A percentile compares a stretch with the other conserved stretches of the same genome.
Conservation (phyloP, 345 rosid genomes). For the Mallotus nudiflorus region DNA sequence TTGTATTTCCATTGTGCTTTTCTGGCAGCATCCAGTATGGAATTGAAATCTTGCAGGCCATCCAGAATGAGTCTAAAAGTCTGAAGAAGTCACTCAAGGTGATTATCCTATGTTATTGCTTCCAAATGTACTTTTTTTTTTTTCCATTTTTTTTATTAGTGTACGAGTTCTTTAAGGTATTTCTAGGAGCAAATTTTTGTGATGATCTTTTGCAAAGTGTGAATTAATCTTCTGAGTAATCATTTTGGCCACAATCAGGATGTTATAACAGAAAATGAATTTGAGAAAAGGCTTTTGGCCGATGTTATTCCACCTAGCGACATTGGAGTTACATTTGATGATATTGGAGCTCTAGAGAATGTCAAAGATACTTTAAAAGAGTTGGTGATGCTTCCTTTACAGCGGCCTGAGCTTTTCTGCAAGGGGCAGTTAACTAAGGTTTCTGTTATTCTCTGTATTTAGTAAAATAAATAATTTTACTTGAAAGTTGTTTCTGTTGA, state of each 20-base stretch:
- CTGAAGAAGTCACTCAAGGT: constrained; percentile 89
- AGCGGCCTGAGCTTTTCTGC: constrained; percentile 88
- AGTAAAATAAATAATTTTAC: constrained; percentile 3
- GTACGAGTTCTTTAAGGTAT: not conserved
- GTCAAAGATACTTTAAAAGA: constrained; percentile 90
- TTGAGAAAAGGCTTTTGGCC: constrained; percentile 74
- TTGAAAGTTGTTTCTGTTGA: not conserved
- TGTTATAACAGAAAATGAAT: constrained; percentile 80
- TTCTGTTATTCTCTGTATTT: not conserved
- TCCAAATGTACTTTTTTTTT: not conserved
- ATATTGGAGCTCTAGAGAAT: constrained; percentile 88
- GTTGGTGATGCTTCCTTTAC: constrained; percentile 89
- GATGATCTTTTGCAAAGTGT: not conserved
- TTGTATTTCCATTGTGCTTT: constrained; percentile 30
- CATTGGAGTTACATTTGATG: constrained; percentile 88
- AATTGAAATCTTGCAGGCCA: constrained; percentile 59
- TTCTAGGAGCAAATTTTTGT: not conserved
- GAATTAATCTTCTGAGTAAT: constrained; percentile 11
- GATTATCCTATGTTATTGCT: constrained; percentile 14
- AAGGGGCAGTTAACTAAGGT: constrained; percentile 89
- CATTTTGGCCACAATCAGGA: constrained; percentile 49
- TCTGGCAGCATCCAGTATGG: constrained; percentile 76
- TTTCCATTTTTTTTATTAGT: not conserved
- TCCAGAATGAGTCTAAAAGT: constrained; percentile 71
- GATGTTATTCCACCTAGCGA: constrained; percentile 86